Evolutionary conservation across 352 stramenopile species (phyloP).

Genomic region (Phytophthora sojae): DNA sequence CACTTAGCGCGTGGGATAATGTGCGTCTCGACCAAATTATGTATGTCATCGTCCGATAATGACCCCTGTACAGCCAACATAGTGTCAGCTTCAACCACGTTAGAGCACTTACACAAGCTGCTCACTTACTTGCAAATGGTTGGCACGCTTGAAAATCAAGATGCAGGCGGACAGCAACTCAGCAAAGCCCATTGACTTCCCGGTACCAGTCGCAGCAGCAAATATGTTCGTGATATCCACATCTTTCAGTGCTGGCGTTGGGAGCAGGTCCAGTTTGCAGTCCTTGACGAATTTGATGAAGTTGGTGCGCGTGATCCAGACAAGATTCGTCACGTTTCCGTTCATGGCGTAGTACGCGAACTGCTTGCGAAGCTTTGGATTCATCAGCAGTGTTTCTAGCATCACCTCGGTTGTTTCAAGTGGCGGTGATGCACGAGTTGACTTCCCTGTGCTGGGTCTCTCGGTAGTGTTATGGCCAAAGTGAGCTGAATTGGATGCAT

Average conservation of each 20-base stretch:
- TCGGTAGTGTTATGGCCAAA: not conserved
- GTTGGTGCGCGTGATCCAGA: constrained; percentile 62
- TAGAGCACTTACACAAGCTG: not conserved
- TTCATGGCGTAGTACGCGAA: constrained; percentile 77
- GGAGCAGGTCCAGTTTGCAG: constrained; percentile 54
- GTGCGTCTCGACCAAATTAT: constrained; percentile 56
- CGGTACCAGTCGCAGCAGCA: constrained; percentile 35
- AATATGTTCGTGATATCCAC: constrained; percentile 69
- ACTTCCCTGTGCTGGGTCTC: constrained; percentile 2
- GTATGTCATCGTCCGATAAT: constrained; percentile 39
- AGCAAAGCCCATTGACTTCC: constrained; percentile 57
- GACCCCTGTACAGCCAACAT: constrained; percentile 7
- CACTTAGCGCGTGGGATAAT: constrained; percentile 58
- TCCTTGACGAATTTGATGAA: constrained; percentile 77
- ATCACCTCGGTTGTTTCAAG: constrained; percentile 23
- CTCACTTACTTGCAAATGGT: constrained; percentile 33
- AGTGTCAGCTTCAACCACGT: not conserved
- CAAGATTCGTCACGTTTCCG: constrained; percentile 69
- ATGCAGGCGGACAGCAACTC: constrained; percentile 61
- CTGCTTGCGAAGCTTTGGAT: constrained; percentile 64
- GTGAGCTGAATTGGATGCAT: not conserved
- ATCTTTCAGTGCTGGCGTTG: constrained; percentile 47
- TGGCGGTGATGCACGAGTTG: constrained; percentile 1
- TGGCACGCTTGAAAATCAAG: constrained; percentile 51
- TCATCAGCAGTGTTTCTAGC: constrained; percentile 49